Conservation (phyloP, 345 rosid genomes). For the Arabidopsis arenosa region DNA sequence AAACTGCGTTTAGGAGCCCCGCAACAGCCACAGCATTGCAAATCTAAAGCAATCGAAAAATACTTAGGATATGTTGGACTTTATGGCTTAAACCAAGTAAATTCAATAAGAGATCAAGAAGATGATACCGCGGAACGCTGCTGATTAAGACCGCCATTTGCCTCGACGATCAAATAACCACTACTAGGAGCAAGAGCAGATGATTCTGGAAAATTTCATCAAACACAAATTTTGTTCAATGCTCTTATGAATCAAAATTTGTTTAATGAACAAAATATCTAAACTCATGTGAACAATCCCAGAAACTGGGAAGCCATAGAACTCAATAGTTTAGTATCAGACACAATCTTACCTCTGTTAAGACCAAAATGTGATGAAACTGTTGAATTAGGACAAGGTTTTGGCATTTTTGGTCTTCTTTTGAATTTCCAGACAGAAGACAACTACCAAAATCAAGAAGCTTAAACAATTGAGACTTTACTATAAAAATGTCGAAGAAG, state of each 20-base stretch:
- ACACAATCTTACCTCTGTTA: conserved; percentile 49
- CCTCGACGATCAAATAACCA: conserved; percentile 82
- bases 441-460: conserved; percentile 42
- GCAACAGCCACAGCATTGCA: conserved; percentile 99
- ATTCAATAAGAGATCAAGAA: conserved; percentile 1
- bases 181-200: conserved; percentile 54
- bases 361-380: conserved; percentile 46
- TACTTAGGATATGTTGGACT: conserved; percentile 9
- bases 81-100: neutral
- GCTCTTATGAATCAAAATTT: neutral
- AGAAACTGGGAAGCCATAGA: conserved; percentile 30
- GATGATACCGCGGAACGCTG: conserved; percentile 88
- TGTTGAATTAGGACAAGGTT: conserved; percentile 71
- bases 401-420: conserved; percentile 71
- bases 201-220: conserved; percentile 50
- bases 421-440: conserved; percentile 81
- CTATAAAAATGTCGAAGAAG: neutral
- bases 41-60: conserved; percentile 53
- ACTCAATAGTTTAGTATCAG: too few relatives aligned
- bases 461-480: neutral
- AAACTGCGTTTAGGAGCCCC: conserved; percentile 78
- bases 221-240: conserved; percentile 9
- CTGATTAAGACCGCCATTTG: conserved; percentile 98
- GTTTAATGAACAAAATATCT: neutral
- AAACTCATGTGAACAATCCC: neutral